These are phyloP conservation scores for Trametes meyenii DNA, from an alignment of 768 basidiomycete species.

Conservation along the genomic window DNA sequence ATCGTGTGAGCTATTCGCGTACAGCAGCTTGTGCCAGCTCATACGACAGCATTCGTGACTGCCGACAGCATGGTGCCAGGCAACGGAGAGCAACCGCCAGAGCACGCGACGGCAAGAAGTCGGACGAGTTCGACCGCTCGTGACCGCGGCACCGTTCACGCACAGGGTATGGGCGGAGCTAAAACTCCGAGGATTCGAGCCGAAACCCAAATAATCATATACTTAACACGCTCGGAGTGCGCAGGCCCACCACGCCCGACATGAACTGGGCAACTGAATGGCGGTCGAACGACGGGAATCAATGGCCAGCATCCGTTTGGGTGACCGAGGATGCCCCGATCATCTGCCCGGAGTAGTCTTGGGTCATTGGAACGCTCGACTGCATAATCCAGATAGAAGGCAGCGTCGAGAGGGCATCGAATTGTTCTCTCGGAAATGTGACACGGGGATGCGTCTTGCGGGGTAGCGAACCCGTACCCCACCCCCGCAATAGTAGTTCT, in stretches of 20 bases:
- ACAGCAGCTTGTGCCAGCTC: slow-evolving; percentile 1
- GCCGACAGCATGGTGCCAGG: not conserved
- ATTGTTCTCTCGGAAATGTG: not conserved
- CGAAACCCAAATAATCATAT: not conserved
- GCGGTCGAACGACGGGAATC: not conserved
- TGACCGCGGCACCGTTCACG: slow-evolving; percentile 21
- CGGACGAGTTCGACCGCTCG: slow-evolving; percentile 27
- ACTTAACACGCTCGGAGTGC: not conserved
- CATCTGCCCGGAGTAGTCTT: slow-evolving; percentile 16
- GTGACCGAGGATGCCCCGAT: slow-evolving; percentile 24
- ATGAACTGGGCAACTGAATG: slow-evolving; percentile 2
- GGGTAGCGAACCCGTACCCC: slow-evolving; percentile 19
- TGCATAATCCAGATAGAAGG: not conserved
- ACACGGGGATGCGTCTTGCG: not conserved
- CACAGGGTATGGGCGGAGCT: not conserved
- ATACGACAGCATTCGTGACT: not conserved
- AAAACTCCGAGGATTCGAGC: slow-evolving; percentile 23
- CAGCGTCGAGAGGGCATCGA: not conserved
- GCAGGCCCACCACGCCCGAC: not conserved
- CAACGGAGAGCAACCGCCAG: not conserved
- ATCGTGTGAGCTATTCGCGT: slow-evolving; percentile 18
- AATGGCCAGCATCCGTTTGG: slow-evolving; percentile 9
- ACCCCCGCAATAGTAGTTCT: slow-evolving; percentile 16
- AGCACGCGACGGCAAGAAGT: slow-evolving; percentile 28
- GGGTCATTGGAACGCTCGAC: not conserved